Percentiles rank a stretch among this genome's conserved stretches.
These are phyloP conservation scores for Terana coerulea DNA, from an alignment of 768 basidiomycete genomes.

Conservation along the genomic window DNA sequence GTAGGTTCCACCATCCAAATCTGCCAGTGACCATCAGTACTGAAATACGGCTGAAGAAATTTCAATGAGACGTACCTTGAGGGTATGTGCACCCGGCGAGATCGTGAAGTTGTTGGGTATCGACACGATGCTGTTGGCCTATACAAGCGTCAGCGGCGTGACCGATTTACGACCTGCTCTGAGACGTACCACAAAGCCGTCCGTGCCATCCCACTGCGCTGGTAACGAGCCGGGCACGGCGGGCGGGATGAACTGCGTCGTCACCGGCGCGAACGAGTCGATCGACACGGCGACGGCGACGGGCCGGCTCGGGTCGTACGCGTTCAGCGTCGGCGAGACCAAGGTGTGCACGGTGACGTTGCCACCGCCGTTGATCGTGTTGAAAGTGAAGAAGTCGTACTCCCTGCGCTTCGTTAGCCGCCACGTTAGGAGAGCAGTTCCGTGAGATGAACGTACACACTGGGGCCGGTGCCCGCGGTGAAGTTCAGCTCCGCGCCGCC, in stretches of 20 bases:
- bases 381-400: slow-evolving; percentile 65
- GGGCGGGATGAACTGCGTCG: slow-evolving; percentile 43
- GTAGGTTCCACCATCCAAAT: slow-evolving; percentile 57
- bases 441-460: slow-evolving; percentile 39
- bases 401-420: slow-evolving; percentile 32
- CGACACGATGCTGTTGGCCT: slow-evolving; percentile 45
- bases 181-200: slow-evolving; percentile 40
- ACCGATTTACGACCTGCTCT: neutral
- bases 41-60: neutral
- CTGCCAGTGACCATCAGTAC: slow-evolving; percentile 20
- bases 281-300: slow-evolving; percentile 49
- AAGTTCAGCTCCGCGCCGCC: slow-evolving; percentile 50
- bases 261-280: slow-evolving; percentile 40
- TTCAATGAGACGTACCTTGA: slow-evolving; percentile 40
- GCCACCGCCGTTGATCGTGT: slow-evolving; percentile 36
- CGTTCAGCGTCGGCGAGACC: slow-evolving; percentile 53
- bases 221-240: slow-evolving; percentile 44
- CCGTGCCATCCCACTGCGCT: slow-evolving; percentile 40
- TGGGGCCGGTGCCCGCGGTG: slow-evolving; percentile 58
- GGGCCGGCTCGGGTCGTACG: slow-evolving; percentile 45
- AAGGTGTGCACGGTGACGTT: slow-evolving; percentile 46
- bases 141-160: neutral
- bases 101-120: slow-evolving; percentile 38
- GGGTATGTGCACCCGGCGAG: slow-evolving; percentile 51
- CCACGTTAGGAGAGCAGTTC: neutral